These are phyloP conservation scores for Geoglossum glabrum DNA, from an alignment of 495 filamentous ascomycete species.

Conservation along the genomic window DNA sequence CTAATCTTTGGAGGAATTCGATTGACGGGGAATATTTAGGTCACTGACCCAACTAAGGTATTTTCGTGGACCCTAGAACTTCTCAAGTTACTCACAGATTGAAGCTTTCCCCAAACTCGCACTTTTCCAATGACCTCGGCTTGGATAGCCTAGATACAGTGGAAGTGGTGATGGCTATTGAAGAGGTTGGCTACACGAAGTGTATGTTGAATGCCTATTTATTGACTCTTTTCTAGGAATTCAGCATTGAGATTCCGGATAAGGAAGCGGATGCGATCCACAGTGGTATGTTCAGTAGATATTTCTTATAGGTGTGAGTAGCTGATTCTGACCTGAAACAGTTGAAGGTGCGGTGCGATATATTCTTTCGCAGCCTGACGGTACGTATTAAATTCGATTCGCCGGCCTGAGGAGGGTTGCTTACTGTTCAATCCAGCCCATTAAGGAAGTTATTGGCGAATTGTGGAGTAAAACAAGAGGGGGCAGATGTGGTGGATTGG, in stretches of 20 bases:
- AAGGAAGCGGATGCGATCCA: conserved; percentile 95
- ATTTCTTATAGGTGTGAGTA: neutral
- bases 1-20: neutral
- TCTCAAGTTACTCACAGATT: conserved; percentile 5
- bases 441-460: conserved; percentile 5
- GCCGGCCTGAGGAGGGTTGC: neutral
- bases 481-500: neutral
- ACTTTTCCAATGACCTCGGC: conserved; percentile 92
- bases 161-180: conserved; percentile 99
- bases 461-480: neutral
- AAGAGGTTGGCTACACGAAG: conserved; percentile 50
- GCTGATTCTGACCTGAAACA: neutral
- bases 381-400: conserved; percentile 5
- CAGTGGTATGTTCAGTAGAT: conserved; percentile 51
- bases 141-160: conserved; percentile 95
- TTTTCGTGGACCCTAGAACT: neutral
- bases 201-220: conserved; percentile 12
- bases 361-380: conserved; percentile 8
- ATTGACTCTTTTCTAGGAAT: conserved; percentile 48
- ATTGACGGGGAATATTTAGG: conserved; percentile 14
- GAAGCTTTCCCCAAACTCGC: conserved; percentile 59
- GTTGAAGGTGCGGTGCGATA: conserved; percentile 9
- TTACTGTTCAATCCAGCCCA: conserved; percentile 14
- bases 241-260: conserved; percentile 99
- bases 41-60: conserved; percentile 25